Evolutionary conservation across 306 rosid species (phyloP), one percentile per base, ranked within the genome.

Genomic region (Sechiopsis laciniata): DNA sequence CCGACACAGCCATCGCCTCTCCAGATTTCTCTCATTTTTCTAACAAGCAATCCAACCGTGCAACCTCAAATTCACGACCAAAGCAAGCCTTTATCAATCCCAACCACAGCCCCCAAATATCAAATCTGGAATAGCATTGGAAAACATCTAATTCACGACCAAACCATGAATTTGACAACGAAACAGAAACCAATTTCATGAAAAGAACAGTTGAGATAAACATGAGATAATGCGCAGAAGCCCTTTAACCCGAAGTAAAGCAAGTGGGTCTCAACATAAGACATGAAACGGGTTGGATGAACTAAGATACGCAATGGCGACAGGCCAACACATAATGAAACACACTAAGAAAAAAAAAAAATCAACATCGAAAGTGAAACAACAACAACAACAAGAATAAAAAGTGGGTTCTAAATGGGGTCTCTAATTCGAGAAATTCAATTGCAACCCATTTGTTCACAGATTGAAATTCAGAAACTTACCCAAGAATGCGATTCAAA

Each of bases 231-330:
- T 82, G 85, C 82, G 75, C 79, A 42, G 78, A 32, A 1, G 88
- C 85, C 81, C 88, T 81, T 86, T 79, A 59, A 87, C 87, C 87
- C 61, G 62, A 91, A 85, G 87, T 85, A 88, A 94, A 81, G 82
- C 82, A 79, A 80, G 74, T 53, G 77, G 75, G 72, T 64, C 6
- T 55, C 63, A 71, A 73, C 75, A 80, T 86, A 72, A 74, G 58
- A 51, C 53, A 75, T 13, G 37, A 51, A 45, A 59, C 80, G 78
- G 15, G 82, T 84, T 83, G 81, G 88, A 91, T 80, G 75, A 74
- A 81, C 80, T 80, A 76, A 79, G 83, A 70, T 57, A 73, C 76
- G 75, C 86, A 73, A 83, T 79, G 83, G 84, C 78, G 95, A 90
- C 89, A 70, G 73, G 52, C 82, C 85, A 91, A 79, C 92, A 45